Conservation (phyloP, 2,329 filamentous ascomycete genomes). For the Cytospora chrysosperma region DNA sequence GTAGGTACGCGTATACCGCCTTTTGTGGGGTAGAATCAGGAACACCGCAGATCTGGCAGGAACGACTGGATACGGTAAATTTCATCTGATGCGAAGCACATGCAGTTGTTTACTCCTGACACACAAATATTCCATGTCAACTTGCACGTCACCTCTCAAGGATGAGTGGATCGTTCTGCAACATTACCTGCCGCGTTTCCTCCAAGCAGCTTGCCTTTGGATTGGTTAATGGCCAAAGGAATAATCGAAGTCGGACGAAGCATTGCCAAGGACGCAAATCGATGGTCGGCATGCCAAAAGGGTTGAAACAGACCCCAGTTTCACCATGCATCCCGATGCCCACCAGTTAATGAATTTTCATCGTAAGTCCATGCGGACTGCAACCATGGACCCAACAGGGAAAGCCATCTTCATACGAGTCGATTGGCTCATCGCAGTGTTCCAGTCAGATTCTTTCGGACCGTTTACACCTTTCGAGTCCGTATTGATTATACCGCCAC, state of each 20-base stretch:
- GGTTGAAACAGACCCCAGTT: constrained; percentile 19
- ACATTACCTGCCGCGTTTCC: neutral
- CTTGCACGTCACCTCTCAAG: constrained; percentile 4
- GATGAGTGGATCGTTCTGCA: neutral
- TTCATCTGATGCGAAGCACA: constrained; percentile 8
- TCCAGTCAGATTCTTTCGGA: neutral
- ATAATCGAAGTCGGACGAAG: constrained; percentile 4
- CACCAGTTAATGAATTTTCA: too few species aligned
- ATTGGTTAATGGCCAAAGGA: neutral
- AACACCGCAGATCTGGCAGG: neutral
- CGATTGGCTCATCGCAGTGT: neutral
- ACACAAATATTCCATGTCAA: neutral
- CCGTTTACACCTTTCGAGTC: neutral
- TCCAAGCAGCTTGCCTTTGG: neutral
- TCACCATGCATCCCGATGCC: constrained; percentile 3
- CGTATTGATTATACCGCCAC: neutral
- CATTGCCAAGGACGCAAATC: neutral
- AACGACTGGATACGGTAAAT: constrained; percentile 9
- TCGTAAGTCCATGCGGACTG: neutral
- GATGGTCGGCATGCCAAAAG: constrained; percentile 3
- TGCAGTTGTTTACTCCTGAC: neutral
- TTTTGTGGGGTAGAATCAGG: neutral
- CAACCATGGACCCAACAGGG: constrained; percentile 8
- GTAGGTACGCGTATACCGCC: neutral
- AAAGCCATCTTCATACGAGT: neutral